These are phyloP conservation scores for Aleurites moluccanus DNA, from an alignment of 441 rosid genomes.

Conservation along the genomic window DNA sequence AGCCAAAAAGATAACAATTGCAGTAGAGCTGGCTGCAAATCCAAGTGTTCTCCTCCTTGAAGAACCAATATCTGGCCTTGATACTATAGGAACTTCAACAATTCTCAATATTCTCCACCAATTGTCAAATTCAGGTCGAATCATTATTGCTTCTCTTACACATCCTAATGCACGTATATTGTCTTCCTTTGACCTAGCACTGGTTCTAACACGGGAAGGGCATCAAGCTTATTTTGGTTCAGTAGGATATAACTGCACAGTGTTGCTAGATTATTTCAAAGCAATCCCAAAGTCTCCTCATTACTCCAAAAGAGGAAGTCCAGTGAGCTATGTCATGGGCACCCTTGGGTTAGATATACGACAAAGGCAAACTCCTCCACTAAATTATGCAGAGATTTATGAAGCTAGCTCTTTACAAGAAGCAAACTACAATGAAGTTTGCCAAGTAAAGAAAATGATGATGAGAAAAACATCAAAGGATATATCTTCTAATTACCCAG, in stretches of 20 bases:
- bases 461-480: slow-evolving; percentile 17
- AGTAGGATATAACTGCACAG: slow-evolving; percentile 24
- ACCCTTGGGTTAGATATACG: slow-evolving; percentile 29
- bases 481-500: slow-evolving; percentile 21
- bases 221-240: slow-evolving; percentile 35
- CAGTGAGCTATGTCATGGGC: slow-evolving; percentile 32
- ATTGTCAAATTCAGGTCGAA: slow-evolving; percentile 31
- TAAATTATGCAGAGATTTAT: slow-evolving; percentile 27
- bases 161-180: slow-evolving; percentile 26
- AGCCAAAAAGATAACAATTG: slow-evolving; percentile 36
- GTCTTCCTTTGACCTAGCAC: slow-evolving; percentile 32
- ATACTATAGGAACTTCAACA: slow-evolving; percentile 20
- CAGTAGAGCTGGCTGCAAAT: slow-evolving; percentile 38
- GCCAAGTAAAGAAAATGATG: slow-evolving; percentile 12
- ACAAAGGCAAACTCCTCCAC: slow-evolving; percentile 12
- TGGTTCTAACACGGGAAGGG: slow-evolving; percentile 30
- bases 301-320: slow-evolving; percentile 27
- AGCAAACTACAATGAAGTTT: slow-evolving; percentile 19
- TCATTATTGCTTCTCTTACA: slow-evolving; percentile 25
- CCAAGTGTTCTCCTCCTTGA: slow-evolving; percentile 35
- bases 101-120: slow-evolving; percentile 25
- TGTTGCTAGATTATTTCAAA: slow-evolving; percentile 26
- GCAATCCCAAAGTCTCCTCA: slow-evolving; percentile 27
- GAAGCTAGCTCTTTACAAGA: slow-evolving; percentile 20
- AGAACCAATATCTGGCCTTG: slow-evolving; percentile 32